A percentile compares a stretch with the other conserved stretches of the same genome.
phyloP scores from a whole-genome alignment of 2,329 filamentous ascomycete species.

The Tolypocladium ophioglossoides region DNA sequence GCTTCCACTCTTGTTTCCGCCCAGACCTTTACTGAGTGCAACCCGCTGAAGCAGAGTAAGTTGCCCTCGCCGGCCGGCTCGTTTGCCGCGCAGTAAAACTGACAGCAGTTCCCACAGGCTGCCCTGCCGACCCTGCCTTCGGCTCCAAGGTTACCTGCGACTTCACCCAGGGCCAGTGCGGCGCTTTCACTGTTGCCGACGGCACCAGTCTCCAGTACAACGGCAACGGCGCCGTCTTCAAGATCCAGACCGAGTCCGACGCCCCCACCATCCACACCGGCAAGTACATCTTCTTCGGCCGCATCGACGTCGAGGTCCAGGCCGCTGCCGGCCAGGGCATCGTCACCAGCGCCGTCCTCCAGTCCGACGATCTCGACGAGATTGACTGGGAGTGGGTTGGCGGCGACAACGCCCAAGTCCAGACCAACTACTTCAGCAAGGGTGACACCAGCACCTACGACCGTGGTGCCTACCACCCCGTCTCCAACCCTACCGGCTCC shows the following conservation, averaged over 20 bases:
- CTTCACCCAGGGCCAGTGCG: conserved; percentile 63
- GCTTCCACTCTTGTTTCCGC: conserved; percentile 38
- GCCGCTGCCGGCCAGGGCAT: conserved; percentile 74
- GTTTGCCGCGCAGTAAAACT: not conserved
- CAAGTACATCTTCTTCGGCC: conserved; percentile 97
- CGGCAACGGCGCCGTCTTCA: conserved; percentile 42
- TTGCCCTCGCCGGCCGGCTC: not conserved
- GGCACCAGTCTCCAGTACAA: conserved; percentile 40
- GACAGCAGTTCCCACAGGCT: conserved; percentile 31
- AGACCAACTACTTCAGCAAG: conserved; percentile 78
- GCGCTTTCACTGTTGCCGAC: conserved; percentile 34
- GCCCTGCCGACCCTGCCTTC: conserved; percentile 67
- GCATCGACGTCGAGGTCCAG: conserved; percentile 68
- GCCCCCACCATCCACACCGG: conserved; percentile 63
- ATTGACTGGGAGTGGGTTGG: conserved; percentile 97
- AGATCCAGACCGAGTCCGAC: conserved; percentile 57
- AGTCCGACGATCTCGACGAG: conserved; percentile 77
- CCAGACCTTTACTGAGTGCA: conserved; percentile 46
- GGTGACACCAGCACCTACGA: conserved; percentile 61
- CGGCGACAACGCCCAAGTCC: conserved; percentile 54
- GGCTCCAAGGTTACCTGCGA: conserved; percentile 53
- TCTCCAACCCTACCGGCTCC: conserved; percentile 35
- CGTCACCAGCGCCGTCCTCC: conserved; percentile 79
- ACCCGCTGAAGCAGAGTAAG: conserved; percentile 42
- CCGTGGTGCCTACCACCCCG: conserved; percentile 52